A percentile compares a stretch with the other conserved stretches of the same genome.
Evolutionary conservation across 768 basidiomycete genomes (phyloP).

Genomic region (Tephrocybe sp.): DNA sequence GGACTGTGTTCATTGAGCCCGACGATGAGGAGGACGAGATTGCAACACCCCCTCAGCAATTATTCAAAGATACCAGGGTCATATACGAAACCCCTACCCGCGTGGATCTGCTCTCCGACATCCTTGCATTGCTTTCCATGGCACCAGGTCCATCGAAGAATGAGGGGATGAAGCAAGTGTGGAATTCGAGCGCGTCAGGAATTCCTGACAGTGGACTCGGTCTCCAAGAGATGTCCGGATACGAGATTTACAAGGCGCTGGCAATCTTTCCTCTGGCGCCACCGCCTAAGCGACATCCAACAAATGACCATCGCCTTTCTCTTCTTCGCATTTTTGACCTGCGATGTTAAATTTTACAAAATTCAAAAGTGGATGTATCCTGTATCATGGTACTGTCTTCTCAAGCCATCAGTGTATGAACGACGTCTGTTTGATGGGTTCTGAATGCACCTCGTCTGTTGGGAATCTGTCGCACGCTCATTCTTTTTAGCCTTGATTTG

Average conservation of each 20-base stretch:
- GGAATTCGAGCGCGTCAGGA: background rate
- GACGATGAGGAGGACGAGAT: background rate
- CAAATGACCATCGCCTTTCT: background rate
- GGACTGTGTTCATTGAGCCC: background rate
- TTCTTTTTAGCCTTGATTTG: no score
- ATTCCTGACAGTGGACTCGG: background rate
- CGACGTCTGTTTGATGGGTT: no score
- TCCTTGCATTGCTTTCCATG: constrained; percentile 3
- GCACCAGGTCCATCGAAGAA: background rate
- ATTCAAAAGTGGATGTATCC: no score
- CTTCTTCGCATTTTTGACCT: constrained; percentile 2
- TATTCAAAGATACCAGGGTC: background rate
- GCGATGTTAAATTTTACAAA: no score
- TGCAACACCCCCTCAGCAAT: background rate
- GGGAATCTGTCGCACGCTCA: no score
- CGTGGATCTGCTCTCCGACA: background rate
- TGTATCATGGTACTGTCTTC: no score
- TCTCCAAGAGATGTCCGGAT: background rate
- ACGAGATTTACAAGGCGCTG: constrained; percentile 1
- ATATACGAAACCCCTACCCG: background rate
- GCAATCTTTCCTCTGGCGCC: background rate
- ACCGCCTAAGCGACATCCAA: background rate
- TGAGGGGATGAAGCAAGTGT: background rate
- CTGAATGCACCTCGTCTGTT: no score
- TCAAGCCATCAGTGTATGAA: no score